Evolutionary conservation across 345 rosid species (phyloP), one percentile per base, ranked within the genome.

Genomic region (Eucalyptus leucophloia): DNA sequence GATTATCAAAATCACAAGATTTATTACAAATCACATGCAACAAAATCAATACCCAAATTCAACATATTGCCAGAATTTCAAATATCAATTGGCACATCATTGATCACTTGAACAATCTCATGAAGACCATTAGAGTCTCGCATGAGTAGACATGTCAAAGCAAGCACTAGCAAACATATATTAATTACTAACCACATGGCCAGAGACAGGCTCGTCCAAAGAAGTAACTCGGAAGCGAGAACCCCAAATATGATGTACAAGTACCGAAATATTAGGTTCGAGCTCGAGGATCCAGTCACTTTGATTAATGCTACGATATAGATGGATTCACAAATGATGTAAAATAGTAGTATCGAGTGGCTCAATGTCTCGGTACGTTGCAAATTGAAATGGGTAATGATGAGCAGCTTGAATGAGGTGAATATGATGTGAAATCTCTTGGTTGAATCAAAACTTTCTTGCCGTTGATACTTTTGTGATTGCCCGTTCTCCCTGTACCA

Each of bases 401-500:
- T 19, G 0, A 8, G 7, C 1, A 67, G 2, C 11, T 67, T 67
- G 11, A 32, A 16, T 0, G 12, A 4, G 4, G 40, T 32, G 12
- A 67, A 67, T 32, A 34, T 19, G 5, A 16, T 8, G 5, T 67
- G 42, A 4, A 67, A 67, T 67, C 80, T 67, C 23, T 67, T 67
- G 2, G 3, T 32, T 16, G 7, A 16, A 1, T 32, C 7, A 32
- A 17, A 67, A 67, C 6, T 32, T 32, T 67, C 5, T 65, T 30
- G 19, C 0, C 1, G 6, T n/a, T 30, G 37, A 7, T 3, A 18
- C 2, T 17, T 0, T 18, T 32, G 42, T 32, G 42, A 37, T 67
- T 67, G 42, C 12, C 37, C 7, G 1, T 32, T 8, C 12, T 4
- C 7, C 24, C 7, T 32, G 2, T 16, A 16, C 12, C 42, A 0